A percentile compares a stretch with the other conserved stretches of the same genome.
Conservation (phyloP, 176 grass and related monocot genomes). For the Juncus inflexus region DNA sequence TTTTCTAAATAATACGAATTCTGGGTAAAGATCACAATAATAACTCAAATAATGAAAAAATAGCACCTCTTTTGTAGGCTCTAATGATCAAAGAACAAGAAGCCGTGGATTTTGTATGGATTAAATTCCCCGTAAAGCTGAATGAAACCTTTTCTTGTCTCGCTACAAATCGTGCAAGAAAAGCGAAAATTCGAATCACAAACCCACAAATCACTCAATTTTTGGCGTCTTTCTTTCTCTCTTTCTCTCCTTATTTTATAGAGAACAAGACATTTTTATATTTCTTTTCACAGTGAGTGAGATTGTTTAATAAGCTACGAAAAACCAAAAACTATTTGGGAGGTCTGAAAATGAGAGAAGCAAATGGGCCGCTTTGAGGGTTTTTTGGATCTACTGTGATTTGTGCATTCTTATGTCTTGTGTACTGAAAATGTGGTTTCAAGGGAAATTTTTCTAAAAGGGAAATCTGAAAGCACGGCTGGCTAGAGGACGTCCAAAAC, state of each 20-base stretch:
- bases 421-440: no score
- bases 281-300: neutral
- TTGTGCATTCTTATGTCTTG: no score
- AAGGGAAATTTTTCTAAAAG: no score
- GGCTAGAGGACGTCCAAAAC: no score
- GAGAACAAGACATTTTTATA: neutral
- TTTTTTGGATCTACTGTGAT: no score
- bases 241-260: neutral
- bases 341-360: slow-evolving; percentile 12
- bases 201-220: slow-evolving; percentile 9
- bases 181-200: slow-evolving; percentile 10
- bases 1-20: neutral
- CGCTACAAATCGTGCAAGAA: slow-evolving; percentile 18
- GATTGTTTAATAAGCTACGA: slow-evolving; percentile 15
- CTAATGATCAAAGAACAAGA: slow-evolving; percentile 1
- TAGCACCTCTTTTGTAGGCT: slow-evolving; percentile 17
- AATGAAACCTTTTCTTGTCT: slow-evolving; percentile 1
- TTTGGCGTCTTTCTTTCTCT: neutral
- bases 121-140: neutral
- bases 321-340: neutral
- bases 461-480: no score
- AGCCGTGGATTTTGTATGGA: neutral
- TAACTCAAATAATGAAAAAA: slow-evolving; percentile 4
- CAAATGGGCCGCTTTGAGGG: neutral
- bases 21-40: slow-evolving; percentile 9